Evolutionary conservation across 768 basidiomycete species (phyloP).

Genomic region (Tulasnella sp.): DNA sequence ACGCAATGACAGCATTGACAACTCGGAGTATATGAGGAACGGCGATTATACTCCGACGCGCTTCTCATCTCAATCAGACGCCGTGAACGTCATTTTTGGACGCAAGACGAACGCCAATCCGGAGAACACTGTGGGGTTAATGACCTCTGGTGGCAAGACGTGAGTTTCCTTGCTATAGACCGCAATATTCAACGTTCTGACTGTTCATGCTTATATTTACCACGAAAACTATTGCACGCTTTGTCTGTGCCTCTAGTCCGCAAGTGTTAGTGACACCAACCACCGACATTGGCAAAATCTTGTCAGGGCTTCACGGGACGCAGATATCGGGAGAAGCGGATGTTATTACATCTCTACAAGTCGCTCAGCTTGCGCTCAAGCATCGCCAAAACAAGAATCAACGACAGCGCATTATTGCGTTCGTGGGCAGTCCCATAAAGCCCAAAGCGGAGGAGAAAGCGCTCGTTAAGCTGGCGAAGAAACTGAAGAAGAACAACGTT

Average conservation of each 20-base stretch:
- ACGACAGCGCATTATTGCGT: constrained; percentile 89
- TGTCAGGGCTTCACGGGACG: constrained; percentile 62
- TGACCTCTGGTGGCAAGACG: constrained; percentile 98
- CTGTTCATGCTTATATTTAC: not conserved
- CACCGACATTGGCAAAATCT: constrained; percentile 86
- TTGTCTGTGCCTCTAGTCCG: constrained; percentile 48
- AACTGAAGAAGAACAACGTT: constrained; percentile 98
- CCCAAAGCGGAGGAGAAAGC: constrained; percentile 46
- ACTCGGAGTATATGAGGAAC: constrained; percentile 95
- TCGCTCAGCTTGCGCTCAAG: constrained; percentile 93
- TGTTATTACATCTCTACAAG: constrained; percentile 79
- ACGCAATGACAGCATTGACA: constrained; percentile 52
- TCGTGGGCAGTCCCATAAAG: constrained; percentile 73
- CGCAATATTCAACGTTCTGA: not conserved
- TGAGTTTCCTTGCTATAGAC: constrained; percentile 28
- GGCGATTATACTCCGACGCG: constrained; percentile 82
- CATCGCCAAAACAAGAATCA: constrained; percentile 98
- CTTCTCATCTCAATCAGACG: constrained; percentile 85
- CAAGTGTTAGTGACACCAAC: constrained; percentile 95
- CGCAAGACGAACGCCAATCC: constrained; percentile 94
- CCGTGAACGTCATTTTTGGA: constrained; percentile 79
- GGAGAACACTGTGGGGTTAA: constrained; percentile 93
- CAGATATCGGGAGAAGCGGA: constrained; percentile 75
- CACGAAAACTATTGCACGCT: not conserved
- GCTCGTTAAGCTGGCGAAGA: constrained; percentile 86